Conservation (phyloP, 768 basidiomycete genomes). For the Mycena crocata region DNA sequence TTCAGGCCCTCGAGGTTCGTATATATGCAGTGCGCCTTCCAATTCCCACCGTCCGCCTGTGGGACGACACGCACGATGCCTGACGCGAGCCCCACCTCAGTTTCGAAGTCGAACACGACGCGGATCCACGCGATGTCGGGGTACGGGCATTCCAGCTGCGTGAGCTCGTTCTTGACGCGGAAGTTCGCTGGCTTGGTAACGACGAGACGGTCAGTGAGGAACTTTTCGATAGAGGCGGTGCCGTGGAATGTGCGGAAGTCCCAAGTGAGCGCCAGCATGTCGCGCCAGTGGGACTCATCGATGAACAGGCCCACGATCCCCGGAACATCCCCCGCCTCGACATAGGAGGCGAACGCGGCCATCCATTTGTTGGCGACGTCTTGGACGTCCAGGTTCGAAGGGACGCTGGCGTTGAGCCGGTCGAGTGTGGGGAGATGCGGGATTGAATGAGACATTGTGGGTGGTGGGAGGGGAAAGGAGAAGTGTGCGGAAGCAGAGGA, state of each 20-base stretch:
- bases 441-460: neutral
- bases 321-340: conserved; percentile 34
- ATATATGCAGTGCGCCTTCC: conserved; percentile 64
- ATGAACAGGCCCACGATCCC: conserved; percentile 50
- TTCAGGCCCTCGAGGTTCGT: conserved; percentile 66
- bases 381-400: conserved; percentile 35
- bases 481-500: neutral
- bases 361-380: conserved; percentile 44
- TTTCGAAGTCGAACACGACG: conserved; percentile 29
- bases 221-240: conserved; percentile 48
- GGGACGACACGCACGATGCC: conserved; percentile 64
- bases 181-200: conserved; percentile 35
- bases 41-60: conserved; percentile 48
- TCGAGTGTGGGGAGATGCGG: conserved; percentile 42
- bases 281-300: conserved; percentile 65
- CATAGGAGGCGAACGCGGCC: conserved; percentile 32
- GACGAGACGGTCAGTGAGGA: conserved; percentile 61
- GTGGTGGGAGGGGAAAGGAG: neutral
- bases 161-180: conserved; percentile 34
- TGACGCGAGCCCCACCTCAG: conserved; percentile 46
- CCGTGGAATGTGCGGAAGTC: conserved; percentile 69
- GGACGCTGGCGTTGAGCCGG: conserved; percentile 36
- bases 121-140: conserved; percentile 52
- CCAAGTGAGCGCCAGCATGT: conserved; percentile 73
- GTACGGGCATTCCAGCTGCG: conserved; percentile 35